Conservation (phyloP, 768 basidiomycete species). For the Leccinellum luteum region DNA sequence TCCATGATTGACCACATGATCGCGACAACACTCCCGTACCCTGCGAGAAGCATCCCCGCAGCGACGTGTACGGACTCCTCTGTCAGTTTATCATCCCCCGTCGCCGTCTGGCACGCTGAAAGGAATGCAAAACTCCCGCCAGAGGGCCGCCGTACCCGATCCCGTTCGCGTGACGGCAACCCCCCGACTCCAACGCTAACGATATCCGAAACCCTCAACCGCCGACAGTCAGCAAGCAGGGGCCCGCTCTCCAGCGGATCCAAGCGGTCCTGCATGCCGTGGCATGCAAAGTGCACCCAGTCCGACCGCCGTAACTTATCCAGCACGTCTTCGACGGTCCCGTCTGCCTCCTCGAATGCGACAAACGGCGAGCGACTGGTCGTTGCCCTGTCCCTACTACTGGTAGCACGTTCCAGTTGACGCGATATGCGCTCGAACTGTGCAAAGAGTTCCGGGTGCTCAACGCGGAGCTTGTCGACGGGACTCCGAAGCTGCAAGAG, state of each 20-base stretch:
- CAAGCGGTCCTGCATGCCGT: slow-evolving; percentile 21
- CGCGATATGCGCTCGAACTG: not conserved
- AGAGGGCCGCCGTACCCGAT: not conserved
- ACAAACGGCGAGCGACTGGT: not conserved
- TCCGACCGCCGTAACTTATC: not conserved
- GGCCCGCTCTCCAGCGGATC: slow-evolving; percentile 23
- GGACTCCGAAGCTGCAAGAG: not conserved
- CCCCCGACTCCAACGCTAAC: not conserved
- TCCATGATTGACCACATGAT: slow-evolving; percentile 4
- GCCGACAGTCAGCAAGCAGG: not conserved
- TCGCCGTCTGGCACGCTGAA: not conserved
- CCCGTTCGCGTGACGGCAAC: not conserved
- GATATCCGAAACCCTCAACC: not conserved
- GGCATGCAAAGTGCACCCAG: slow-evolving; percentile 33
- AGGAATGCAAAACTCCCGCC: slow-evolving; percentile 29
- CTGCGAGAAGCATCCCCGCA: slow-evolving; percentile 2
- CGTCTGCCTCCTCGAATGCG: not conserved
- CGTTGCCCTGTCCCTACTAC: not conserved
- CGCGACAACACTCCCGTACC: not conserved
- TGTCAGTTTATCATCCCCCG: not conserved
- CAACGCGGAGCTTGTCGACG: not conserved
- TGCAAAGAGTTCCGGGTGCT: not conserved
- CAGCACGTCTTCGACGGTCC: not conserved
- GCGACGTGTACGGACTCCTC: not conserved
- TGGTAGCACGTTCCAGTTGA: not conserved